A percentile compares a stretch with the other conserved stretches of the same genome.
Evolutionary conservation across 805 yeast species (phyloP).

Genomic region (Myxozyma lipomycoides): DNA sequence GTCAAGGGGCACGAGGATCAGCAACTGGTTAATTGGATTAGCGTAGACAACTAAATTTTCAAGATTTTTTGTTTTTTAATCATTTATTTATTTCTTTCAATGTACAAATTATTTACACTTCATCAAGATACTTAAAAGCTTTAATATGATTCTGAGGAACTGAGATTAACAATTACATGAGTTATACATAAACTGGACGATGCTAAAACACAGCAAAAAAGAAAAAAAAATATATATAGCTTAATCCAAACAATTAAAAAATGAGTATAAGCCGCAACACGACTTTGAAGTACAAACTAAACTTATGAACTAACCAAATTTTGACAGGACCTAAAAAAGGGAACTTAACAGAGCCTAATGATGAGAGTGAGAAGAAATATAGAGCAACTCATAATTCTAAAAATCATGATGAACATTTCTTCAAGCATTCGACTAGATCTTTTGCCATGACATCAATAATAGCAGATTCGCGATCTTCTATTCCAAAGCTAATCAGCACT

Average conservation of each 20-base stretch:
- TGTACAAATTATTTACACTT: background rate
- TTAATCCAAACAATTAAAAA: no score
- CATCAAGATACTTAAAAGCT: background rate
- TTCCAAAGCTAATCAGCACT: slow-evolving; percentile 22
- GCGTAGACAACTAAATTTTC: slow-evolving; percentile 14
- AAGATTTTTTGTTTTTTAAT: background rate
- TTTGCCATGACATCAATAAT: slow-evolving; percentile 23
- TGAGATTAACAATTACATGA: no score
- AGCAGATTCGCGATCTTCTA: slow-evolving; percentile 25
- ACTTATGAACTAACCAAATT: no score
- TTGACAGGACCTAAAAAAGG: no score
- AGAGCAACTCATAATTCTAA: no score
- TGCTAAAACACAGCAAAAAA: no score
- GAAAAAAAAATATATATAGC: no score
- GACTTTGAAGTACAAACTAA: no score
- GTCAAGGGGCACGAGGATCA: slow-evolving; percentile 40
- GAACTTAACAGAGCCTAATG: no score
- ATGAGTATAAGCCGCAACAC: no score
- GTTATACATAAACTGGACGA: no score
- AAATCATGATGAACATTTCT: slow-evolving; percentile 7
- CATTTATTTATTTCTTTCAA: background rate
- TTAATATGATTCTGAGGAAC: background rate
- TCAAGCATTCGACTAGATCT: slow-evolving; percentile 20
- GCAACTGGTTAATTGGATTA: slow-evolving; percentile 48
- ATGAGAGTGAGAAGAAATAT: no score